Conservation (phyloP, 2,329 filamentous ascomycete species). For the Trichoderma afroharzianum region DNA sequence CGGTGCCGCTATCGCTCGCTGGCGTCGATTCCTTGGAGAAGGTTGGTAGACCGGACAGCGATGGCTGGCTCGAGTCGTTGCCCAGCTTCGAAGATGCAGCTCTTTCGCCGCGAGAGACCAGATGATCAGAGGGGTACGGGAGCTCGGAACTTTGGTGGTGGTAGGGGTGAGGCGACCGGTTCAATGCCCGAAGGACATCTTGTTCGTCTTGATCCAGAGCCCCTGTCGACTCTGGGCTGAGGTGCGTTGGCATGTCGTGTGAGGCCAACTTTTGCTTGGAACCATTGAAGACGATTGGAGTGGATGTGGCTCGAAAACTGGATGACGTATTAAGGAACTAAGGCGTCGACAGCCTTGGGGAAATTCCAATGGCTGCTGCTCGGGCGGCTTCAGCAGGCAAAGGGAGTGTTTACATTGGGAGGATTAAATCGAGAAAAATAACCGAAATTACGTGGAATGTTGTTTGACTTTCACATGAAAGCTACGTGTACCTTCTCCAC, state of each 20-base stretch:
- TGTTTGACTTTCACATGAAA: slow-evolving; percentile 15
- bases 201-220: slow-evolving; percentile 34
- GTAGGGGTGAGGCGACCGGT: slow-evolving; percentile 66
- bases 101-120: slow-evolving; percentile 25
- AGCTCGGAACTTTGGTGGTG: slow-evolving; percentile 53
- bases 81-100: slow-evolving; percentile 17
- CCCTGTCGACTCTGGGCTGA: slow-evolving; percentile 34
- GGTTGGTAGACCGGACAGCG: slow-evolving; percentile 24
- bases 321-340: slow-evolving; percentile 6
- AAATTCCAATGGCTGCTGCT: not conserved
- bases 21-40: slow-evolving; percentile 53
- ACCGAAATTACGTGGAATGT: not conserved
- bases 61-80: slow-evolving; percentile 23
- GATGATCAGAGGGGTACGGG: slow-evolving; percentile 46
- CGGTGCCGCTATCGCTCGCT: slow-evolving; percentile 85
- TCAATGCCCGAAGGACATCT: slow-evolving; percentile 45
- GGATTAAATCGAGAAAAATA: not conserved
- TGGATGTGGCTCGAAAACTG: not conserved
- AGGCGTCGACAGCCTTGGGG: not conserved
- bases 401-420: not conserved
- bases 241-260: slow-evolving; percentile 46
- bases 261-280: slow-evolving; percentile 20
- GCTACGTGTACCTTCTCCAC: slow-evolving; percentile 1
- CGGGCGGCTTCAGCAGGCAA: not conserved
- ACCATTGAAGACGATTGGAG: slow-evolving; percentile 28